Evolutionary conservation across 78 protist species (phyloP).

Genomic region (Tieghemostelium lacteum): DNA sequence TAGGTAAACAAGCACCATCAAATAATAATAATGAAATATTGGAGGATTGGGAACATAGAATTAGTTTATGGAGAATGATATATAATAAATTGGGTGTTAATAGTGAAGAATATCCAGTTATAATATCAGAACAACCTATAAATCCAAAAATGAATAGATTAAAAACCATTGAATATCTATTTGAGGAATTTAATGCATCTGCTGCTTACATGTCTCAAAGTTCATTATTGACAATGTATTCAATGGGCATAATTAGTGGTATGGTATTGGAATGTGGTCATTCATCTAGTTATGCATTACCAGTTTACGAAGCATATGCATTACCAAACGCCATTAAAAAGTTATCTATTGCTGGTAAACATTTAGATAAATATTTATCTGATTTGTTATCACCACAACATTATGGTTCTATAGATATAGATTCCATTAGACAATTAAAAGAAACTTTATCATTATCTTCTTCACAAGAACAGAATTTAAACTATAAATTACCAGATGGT

Average conservation of each 20-base stretch:
- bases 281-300: constrained; percentile 94
- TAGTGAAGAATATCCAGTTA: constrained; percentile 92
- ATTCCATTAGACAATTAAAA: constrained; percentile 71
- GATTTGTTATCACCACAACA: constrained; percentile 91
- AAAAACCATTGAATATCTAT: constrained; percentile 94
- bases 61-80: too few relatives aligned
- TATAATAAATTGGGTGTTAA: constrained; percentile 94
- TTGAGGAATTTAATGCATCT: constrained; percentile 98
- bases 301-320: constrained; percentile 90
- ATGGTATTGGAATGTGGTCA: constrained; percentile 97
- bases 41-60: background rate
- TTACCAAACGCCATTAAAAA: constrained; percentile 91
- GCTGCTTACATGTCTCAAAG: constrained; percentile 86
- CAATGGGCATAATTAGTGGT: constrained; percentile 94
- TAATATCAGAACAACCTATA: constrained; percentile 84
- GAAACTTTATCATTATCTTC: constrained; percentile 77
- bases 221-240: constrained; percentile 95
- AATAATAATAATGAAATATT: too few relatives aligned
- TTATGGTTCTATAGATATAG: constrained; percentile 85
- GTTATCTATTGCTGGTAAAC: constrained; percentile 95
- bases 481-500: constrained; percentile 79
- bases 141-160: constrained; percentile 91
- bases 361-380: constrained; percentile 91
- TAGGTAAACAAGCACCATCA: background rate
- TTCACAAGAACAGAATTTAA: background rate